These are phyloP conservation scores for Suillus variegatus DNA, from an alignment of 768 basidiomycete species.

Conservation along the genomic window DNA sequence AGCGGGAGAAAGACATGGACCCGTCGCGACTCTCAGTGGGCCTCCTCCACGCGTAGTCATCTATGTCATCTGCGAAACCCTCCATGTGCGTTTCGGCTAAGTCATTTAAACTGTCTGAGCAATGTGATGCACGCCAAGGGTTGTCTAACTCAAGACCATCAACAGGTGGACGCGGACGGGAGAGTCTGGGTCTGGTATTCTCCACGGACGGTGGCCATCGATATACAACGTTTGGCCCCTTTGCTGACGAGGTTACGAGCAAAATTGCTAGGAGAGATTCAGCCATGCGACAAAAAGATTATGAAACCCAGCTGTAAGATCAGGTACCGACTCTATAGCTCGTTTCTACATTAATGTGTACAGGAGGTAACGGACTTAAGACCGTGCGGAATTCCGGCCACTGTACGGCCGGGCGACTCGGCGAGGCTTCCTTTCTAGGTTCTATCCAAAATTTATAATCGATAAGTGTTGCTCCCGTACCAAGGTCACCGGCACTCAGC, in stretches of 20 bases:
- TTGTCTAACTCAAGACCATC: slow-evolving; percentile 58
- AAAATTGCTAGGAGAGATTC: slow-evolving; percentile 80
- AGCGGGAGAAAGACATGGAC: slow-evolving; percentile 51
- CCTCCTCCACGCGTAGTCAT: slow-evolving; percentile 66
- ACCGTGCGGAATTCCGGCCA: not conserved
- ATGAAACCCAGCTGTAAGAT: not conserved
- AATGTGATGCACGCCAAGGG: slow-evolving; percentile 68
- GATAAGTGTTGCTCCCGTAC: not conserved
- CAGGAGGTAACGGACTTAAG: not conserved
- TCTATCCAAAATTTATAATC: slow-evolving; percentile 1
- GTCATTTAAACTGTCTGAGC: slow-evolving; percentile 37
- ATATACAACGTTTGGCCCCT: slow-evolving; percentile 76
- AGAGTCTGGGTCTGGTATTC: slow-evolving; percentile 59
- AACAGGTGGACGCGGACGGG: slow-evolving; percentile 64
- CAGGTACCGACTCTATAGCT: no score
- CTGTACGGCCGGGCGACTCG: not conserved
- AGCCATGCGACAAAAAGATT: slow-evolving; percentile 48
- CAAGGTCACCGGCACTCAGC: not conserved
- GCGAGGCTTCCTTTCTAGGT: slow-evolving; percentile 1
- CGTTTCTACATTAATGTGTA: no score
- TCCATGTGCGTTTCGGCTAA: slow-evolving; percentile 18
- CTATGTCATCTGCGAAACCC: slow-evolving; percentile 28
- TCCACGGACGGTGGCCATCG: slow-evolving; percentile 81
- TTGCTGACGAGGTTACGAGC: slow-evolving; percentile 83
- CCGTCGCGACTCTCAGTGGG: slow-evolving; percentile 50